Evolutionary conservation across 305 asterid species (phyloP), one percentile per base, ranked within the genome.

Genomic region (Solanum chacoense): DNA sequence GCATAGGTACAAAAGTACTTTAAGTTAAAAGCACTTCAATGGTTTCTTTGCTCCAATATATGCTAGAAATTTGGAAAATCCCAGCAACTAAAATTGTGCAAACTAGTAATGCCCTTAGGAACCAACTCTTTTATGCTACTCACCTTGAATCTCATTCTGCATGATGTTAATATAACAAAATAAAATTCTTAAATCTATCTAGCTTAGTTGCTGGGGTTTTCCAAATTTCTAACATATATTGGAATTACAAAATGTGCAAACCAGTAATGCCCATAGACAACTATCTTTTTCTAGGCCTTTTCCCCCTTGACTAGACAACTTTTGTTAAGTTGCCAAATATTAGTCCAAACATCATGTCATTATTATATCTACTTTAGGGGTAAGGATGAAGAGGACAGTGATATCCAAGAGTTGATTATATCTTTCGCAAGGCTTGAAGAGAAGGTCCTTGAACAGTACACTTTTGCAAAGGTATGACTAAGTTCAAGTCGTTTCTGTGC

Each of bases 341-440:
- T 86, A 79, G 90, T 76, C 42, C 55, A 88, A 74, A 89, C 88
- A 32, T 55, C 40, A 9, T 84, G 72, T 87, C 78, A 22, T 89
- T 89, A 88, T 87, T 88, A 88, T 87, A 85, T 91, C 88, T 77
- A 78, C 88, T 84, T 87, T 93, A 97, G 99, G 92, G 96, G 88
- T 72, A 93, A 94, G 88, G 93, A 88, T 69, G 99, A 96, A 87
- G 98, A 93, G 81, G 98, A 94, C 90, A 91, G 86, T 89, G 99
- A 97, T 91, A 92, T 95, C 91, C 94, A 93, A 90, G 99, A 97
- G 89, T 94, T 97, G 92, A 90, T 97, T 50, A 85, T 88, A 91
- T 95, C 98, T 35, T 95, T 95, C 91, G 93, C 95, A 18, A 94
- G 94, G 80, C 97, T 96, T 91, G 99, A 97, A 91, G 99, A 97